A percentile compares a stretch with the other conserved stretches of the same genome.
These are phyloP conservation scores for Raffaelea deltoideospora DNA, from an alignment of 2,329 filamentous ascomycete species.

Conservation along the genomic window DNA sequence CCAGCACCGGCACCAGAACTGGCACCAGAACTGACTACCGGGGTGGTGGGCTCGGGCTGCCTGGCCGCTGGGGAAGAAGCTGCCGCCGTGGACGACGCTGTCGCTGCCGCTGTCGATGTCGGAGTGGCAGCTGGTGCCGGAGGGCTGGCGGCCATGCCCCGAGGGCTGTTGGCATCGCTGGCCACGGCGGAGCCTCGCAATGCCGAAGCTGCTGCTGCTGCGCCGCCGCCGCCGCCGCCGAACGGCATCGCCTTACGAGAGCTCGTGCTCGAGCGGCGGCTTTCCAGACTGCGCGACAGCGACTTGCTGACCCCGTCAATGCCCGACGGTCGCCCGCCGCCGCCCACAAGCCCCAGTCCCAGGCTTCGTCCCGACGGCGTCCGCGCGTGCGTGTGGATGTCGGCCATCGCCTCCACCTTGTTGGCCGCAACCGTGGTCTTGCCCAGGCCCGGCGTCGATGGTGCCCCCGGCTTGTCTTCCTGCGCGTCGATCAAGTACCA, in stretches of 20 bases:
- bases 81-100: neutral
- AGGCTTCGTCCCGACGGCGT: constrained; percentile 24
- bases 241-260: constrained; percentile 62
- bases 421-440: constrained; percentile 85
- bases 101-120: neutral
- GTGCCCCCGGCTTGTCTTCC: constrained; percentile 84
- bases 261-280: constrained; percentile 71
- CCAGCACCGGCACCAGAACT: no score
- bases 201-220: neutral
- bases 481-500: constrained; percentile 93
- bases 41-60: no score
- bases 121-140: neutral
- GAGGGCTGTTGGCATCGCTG: constrained; percentile 43
- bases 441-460: constrained; percentile 79
- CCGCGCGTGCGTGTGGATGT: constrained; percentile 37
- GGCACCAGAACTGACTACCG: no score
- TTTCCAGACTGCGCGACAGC: constrained; percentile 77
- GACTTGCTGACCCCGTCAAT: constrained; percentile 65
- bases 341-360: constrained; percentile 12
- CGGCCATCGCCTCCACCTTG: constrained; percentile 74
- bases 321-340: constrained; percentile 21
- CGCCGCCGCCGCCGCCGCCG: constrained; percentile 14
- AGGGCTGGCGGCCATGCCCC: constrained; percentile 26
- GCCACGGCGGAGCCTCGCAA: constrained; percentile 34
- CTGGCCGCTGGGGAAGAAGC: no score